phyloP scores from a whole-genome alignment of 805 yeast species.

The Zygosaccharomyces rouxii region DNA sequence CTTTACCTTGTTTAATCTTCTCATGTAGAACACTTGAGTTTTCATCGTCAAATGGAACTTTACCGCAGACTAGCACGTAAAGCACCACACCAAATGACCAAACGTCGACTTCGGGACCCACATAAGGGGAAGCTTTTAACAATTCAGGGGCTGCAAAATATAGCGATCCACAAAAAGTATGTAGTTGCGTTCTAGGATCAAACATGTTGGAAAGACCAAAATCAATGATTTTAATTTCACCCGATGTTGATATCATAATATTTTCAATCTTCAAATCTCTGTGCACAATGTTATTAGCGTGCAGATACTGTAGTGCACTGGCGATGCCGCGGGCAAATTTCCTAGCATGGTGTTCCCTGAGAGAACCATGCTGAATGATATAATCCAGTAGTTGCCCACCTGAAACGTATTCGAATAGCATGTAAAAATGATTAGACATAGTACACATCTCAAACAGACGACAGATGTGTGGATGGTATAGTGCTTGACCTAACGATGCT shows the following conservation, averaged over 20 bases:
- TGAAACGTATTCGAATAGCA: conserved; percentile 92
- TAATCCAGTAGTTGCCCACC: conserved; percentile 98
- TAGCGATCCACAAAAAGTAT: conserved; percentile 94
- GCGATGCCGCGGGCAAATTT: conserved; percentile 94
- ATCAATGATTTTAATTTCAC: conserved; percentile 93
- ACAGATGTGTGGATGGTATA: conserved; percentile 90
- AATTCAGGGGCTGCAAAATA: conserved; percentile 99
- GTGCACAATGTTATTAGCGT: conserved; percentile 90
- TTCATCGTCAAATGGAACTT: conserved; percentile 96
- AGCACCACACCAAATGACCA: conserved; percentile 98
- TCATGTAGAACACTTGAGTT: conserved; percentile 88
- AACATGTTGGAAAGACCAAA: conserved; percentile 91
- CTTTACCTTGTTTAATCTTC: conserved; percentile 86
- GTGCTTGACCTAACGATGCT: conserved; percentile 85
- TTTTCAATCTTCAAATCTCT: conserved; percentile 95
- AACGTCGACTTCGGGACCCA: conserved; percentile 95
- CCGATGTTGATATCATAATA: conserved; percentile 87
- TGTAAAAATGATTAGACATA: conserved; percentile 94
- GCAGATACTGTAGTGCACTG: conserved; percentile 89
- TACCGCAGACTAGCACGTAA: conserved; percentile 93
- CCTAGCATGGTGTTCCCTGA: conserved; percentile 90
- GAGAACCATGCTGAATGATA: conserved; percentile 91
- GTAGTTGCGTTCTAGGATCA: conserved; percentile 63
- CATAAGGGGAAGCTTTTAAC: conserved; percentile 83
- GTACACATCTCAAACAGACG: conserved; percentile 89